Evolutionary conservation across 805 yeast species (phyloP), one percentile per base, ranked within the genome.

Genomic region (Gaillardinia entomophila): DNA sequence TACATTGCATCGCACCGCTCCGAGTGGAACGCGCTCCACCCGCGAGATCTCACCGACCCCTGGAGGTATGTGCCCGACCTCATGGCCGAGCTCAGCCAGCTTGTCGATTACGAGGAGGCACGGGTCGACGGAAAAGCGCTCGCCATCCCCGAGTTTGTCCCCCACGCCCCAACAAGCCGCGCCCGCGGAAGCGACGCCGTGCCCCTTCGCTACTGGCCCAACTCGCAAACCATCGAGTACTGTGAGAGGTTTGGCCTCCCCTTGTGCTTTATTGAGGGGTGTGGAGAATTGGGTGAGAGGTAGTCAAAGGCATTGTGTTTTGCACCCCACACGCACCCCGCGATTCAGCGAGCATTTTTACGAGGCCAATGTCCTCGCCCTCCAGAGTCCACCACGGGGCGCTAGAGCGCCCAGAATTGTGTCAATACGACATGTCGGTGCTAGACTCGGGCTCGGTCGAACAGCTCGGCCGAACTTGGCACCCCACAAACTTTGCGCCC

Each of bases 181-280:
- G 36, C 37, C 7, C n/a, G n/a, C n/a, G n/a, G n/a, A n/a, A 39
- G 28, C 16, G 35, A 34, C 8, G 33, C 27, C n/a, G 37, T 33
- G 3, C 45, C 47, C 4, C 40, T 62, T 28, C 34, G 54, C 34
- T 55, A 55, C 34, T 63, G 63, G 60, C 49, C 40, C 1, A 68
- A 61, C 35, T 42, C 48, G 26, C 73, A 68, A 42, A 64, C 73
- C 0, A 22, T 18, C 4, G 48, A 46, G 8, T 66, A 58, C 32
- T 56, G 67, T 30, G 33, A 40, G 18, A 48, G 31, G 34, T 62
- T 56, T 37, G 39, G 40, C 4, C 34, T 58, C 3, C 40, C 22
- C 8, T 19, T 19, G 22, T n/a, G n/a, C n/a, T n/a, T n/a, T n/a
- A n/a, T n/a, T n/a, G n/a, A n/a, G n/a, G n/a, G n/a, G n/a, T n/a